Percentiles rank a stretch among this genome's conserved stretches.
phyloP scores from a whole-genome alignment of 2,329 filamentous ascomycete species.

The Fusarium sambucinum region DNA sequence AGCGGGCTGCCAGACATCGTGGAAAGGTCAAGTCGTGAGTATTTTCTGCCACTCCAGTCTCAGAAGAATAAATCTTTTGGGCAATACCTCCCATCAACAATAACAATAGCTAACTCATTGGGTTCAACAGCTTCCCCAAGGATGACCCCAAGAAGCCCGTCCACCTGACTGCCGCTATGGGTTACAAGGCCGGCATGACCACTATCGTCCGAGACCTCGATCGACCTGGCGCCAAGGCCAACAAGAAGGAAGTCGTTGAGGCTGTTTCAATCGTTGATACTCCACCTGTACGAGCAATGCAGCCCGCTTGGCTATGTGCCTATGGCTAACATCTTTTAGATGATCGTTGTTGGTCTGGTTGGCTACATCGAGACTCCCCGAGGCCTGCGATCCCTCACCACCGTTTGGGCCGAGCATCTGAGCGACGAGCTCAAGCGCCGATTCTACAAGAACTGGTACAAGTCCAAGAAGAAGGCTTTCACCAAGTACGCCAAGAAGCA shows the following conservation, averaged over 20 bases:
- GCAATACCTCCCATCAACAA: not conserved
- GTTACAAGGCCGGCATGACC: conserved; percentile 99
- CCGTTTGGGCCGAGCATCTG: conserved; percentile 99
- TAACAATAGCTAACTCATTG: conserved; percentile 47
- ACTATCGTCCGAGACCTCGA: conserved; percentile 99
- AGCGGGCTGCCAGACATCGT: conserved; percentile 93
- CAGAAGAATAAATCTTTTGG: conserved; percentile 2
- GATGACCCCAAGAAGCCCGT: conserved; percentile 99
- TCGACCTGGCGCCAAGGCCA: conserved; percentile 98
- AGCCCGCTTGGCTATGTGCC: conserved; percentile 82
- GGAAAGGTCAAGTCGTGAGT: conserved; percentile 99
- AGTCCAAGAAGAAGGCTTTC: conserved; percentile 99
- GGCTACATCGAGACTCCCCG: conserved; percentile 99
- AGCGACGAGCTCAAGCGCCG: conserved; percentile 98
- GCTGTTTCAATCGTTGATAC: conserved; percentile 90
- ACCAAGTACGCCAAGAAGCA: conserved; percentile 99
- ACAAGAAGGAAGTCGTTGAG: conserved; percentile 99
- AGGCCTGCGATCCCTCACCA: conserved; percentile 98
- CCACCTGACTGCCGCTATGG: conserved; percentile 97
- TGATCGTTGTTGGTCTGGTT: conserved; percentile 99
- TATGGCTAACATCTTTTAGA: conserved; percentile 83
- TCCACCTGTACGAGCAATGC: conserved; percentile 92
- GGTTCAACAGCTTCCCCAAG: conserved; percentile 87
- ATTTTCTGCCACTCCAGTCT: conserved; percentile 23
- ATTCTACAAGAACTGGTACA: conserved; percentile 99